Base-by-base conservation (phyloP, 495 filamentous ascomycete genomes). In the Evansstolkia leycettana region DNA sequence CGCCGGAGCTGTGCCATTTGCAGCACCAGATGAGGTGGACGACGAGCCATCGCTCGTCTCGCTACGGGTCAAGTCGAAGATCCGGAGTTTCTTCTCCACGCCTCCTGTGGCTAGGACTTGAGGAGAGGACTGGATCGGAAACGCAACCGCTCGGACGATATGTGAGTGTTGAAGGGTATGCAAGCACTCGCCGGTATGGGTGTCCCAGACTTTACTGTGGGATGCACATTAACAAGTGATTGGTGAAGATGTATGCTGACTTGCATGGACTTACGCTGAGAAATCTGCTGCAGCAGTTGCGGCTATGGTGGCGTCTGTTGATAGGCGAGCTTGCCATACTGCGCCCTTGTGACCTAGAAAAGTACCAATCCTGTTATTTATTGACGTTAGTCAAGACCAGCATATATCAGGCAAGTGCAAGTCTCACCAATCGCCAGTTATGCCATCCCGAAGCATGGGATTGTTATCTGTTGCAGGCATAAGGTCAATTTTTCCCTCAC, bases 281-380 rank as follows among this genome's bases (percentile, higher is more conserved):
- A 98, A 98, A 57, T 98, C 90, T 28, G 90, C 90, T 14, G 87
- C 89, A 17, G 80, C 90, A 17, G 90, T 96, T 8, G 85, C 88
- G 41, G 92, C 87, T 23, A 86, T 78, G 20, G 75, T 73, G 5
- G 87, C 84, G 58, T 96, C 90, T 16, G 82, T 73, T 27, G 86
- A 94, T 8, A 96, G 72, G 36, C 89, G 74, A 17, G 86, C 82
- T 65, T 94, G 86, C 84, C 88, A 98, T 33, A 94, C 87, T 12
- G 90, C 90, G 40, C 90, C 90, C 64, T 98, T 96, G 64, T 98
- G 90, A 29, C 90, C 89, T 35, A 98, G 76, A 50, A 96, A 96
- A 25, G 92, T 98, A 24, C 90, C 90, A 42, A 98, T 96, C 90
- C 82, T 83, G 40, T 5, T 2, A 3, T n/a, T 7, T n/a, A 15